Conservation (phyloP, 805 yeast genomes). For the Peterozyma xylosa region DNA sequence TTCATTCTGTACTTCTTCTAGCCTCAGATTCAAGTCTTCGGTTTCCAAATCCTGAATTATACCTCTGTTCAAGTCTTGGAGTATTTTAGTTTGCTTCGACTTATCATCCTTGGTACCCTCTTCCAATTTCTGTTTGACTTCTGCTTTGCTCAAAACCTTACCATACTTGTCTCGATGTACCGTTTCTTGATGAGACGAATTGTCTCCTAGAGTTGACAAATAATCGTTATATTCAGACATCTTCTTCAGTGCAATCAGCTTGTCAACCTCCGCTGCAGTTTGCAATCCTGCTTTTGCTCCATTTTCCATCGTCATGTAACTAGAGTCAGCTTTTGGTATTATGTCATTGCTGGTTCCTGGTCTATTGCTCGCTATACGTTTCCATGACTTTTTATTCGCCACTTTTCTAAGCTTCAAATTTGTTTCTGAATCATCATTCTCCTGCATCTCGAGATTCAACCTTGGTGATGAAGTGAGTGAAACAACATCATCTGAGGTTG, state of each 20-base stretch:
- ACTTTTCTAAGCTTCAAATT: not conserved
- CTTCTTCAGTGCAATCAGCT: slow-evolving; percentile 26
- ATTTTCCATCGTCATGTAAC: slow-evolving; percentile 12
- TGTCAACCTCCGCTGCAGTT: slow-evolving; percentile 33
- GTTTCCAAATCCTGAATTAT: slow-evolving; percentile 28
- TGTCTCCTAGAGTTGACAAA: slow-evolving; percentile 6
- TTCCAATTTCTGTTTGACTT: slow-evolving; percentile 11
- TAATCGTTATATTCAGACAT: slow-evolving; percentile 12
- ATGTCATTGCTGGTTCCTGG: slow-evolving; percentile 14
- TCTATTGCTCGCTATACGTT: slow-evolving; percentile 9
- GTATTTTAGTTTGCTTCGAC: slow-evolving; percentile 18
- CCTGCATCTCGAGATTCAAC: too few relatives aligned
- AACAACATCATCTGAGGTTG: not conserved
- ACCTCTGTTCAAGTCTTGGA: slow-evolving; percentile 26
- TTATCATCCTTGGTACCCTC: slow-evolving; percentile 9
- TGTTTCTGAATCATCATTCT: not conserved
- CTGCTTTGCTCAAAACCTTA: slow-evolving; percentile 31
- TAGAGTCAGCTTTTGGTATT: slow-evolving; percentile 1
- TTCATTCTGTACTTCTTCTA: slow-evolving; percentile 13
- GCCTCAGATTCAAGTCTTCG: slow-evolving; percentile 25
- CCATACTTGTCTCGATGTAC: slow-evolving; percentile 61
- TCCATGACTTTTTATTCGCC: slow-evolving; percentile 6
- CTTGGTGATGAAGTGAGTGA: too few relatives aligned
- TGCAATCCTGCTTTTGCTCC: slow-evolving; percentile 33
- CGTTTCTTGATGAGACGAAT: slow-evolving; percentile 22